Evolutionary conservation across 768 basidiomycete genomes (phyloP).

Genomic region (Xerocomellus intermedius): DNA sequence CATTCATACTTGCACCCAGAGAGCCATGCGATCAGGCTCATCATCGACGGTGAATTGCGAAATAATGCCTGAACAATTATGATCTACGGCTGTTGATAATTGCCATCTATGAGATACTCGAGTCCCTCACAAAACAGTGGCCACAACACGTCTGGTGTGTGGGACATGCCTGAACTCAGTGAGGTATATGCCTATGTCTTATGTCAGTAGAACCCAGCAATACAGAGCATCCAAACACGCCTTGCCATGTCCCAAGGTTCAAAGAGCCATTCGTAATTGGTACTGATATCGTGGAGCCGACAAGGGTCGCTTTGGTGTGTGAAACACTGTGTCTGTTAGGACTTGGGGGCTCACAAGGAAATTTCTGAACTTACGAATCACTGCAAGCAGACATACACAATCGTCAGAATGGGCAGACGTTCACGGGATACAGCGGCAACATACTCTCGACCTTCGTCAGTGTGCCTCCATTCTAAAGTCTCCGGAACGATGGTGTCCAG

Average conservation of each 20-base stretch:
- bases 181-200: conserved; percentile 68
- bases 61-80: conserved; percentile 1
- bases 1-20: not conserved
- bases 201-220: conserved; percentile 1
- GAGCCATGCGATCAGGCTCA: not conserved
- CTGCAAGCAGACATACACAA: conserved; percentile 35
- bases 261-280: conserved; percentile 79
- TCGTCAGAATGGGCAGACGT: conserved; percentile 2
- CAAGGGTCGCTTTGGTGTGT: conserved; percentile 85
- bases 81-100: conserved; percentile 10
- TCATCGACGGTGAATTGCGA: not conserved
- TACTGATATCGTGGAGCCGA: conserved; percentile 79
- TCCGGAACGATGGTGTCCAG: conserved; percentile 89
- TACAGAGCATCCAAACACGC: conserved; percentile 33
- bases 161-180: conserved; percentile 75
- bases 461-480: conserved; percentile 75
- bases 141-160: conserved; percentile 70
- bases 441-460: conserved; percentile 91
- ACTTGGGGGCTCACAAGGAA: not conserved
- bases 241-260: conserved; percentile 93
- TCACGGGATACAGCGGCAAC: not conserved
- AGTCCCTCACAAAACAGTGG: conserved; percentile 70
- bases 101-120: not conserved
- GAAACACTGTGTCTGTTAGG: conserved; percentile 56
- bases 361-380: conserved; percentile 60